Evolutionary conservation across 805 yeast species (phyloP).

Genomic region (Wickerhamiella kurtzmanii): DNA sequence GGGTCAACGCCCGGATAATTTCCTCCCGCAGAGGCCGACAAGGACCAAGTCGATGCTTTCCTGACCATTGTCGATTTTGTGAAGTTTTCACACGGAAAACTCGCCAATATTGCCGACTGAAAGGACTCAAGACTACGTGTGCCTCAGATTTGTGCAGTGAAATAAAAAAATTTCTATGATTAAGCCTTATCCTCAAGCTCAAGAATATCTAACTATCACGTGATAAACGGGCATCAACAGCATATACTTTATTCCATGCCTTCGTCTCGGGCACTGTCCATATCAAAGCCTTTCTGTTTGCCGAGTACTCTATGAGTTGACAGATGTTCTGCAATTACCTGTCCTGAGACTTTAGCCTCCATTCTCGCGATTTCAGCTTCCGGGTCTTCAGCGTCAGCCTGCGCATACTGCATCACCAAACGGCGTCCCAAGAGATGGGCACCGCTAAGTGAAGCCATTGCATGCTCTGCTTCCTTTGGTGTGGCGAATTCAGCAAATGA

Average conservation of each 20-base stretch:
- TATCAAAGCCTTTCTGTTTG: conserved; percentile 44
- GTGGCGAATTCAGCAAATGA: conserved; percentile 89
- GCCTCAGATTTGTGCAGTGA: not conserved
- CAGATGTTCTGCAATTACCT: conserved; percentile 62
- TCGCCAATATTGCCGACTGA: not conserved
- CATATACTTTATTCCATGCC: not conserved
- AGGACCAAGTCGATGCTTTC: conserved; percentile 18
- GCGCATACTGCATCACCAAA: conserved; percentile 84
- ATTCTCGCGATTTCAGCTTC: conserved; percentile 83
- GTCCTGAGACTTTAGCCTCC: conserved; percentile 74
- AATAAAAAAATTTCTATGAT: not conserved
- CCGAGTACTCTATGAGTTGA: conserved; percentile 54
- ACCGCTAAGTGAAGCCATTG: conserved; percentile 86
- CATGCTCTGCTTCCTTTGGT: conserved; percentile 82
- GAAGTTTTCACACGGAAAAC: not conserved
- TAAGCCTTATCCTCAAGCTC: not conserved
- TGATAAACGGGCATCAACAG: not conserved
- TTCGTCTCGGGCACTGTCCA: conserved; percentile 43
- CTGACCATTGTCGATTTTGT: conserved; percentile 1
- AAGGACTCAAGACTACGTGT: not conserved
- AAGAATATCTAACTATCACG: not conserved
- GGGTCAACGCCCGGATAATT: conserved; percentile 25
- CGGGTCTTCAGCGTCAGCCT: conserved; percentile 64
- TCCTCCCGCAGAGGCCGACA: conserved; percentile 27
- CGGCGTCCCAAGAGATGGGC: conserved; percentile 94